These are phyloP conservation scores for Talaromyces marneffei DNA, from an alignment of 2,329 filamentous ascomycete genomes.

Conservation along the genomic window DNA sequence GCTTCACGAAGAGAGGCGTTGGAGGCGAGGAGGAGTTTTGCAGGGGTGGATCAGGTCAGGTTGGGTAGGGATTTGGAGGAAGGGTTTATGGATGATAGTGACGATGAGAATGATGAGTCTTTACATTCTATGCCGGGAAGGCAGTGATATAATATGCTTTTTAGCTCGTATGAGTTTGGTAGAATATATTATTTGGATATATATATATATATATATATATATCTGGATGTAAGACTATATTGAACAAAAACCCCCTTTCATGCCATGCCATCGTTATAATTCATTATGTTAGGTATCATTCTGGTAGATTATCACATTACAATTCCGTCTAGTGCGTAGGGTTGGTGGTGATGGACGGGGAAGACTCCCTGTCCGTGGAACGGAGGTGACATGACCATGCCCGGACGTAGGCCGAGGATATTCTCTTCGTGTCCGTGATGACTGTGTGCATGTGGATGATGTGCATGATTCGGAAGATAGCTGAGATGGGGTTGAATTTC, in stretches of 20 bases:
- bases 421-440: neutral
- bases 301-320: neutral
- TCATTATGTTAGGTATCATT: neutral
- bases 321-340: neutral
- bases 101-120: slow-evolving; percentile 49
- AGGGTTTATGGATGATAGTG: slow-evolving; percentile 68
- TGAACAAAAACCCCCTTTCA: neutral
- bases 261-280: neutral
- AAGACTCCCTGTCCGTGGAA: neutral
- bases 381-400: neutral
- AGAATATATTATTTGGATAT: too few relatives aligned
- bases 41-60: slow-evolving; percentile 44
- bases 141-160: neutral
- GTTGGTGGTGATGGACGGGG: slow-evolving; percentile 5
- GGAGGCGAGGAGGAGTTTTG: slow-evolving; percentile 38
- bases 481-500: neutral
- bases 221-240: neutral
- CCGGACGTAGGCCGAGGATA: neutral
- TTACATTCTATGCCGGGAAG: neutral
- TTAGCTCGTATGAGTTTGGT: too few relatives aligned
- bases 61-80: slow-evolving; percentile 75
- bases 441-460: neutral
- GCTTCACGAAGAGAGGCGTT: slow-evolving; percentile 39
- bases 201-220: neutral
- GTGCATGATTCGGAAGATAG: neutral